Conservation (phyloP, 495 filamentous ascomycete genomes). For the Neurospora sp. region DNA sequence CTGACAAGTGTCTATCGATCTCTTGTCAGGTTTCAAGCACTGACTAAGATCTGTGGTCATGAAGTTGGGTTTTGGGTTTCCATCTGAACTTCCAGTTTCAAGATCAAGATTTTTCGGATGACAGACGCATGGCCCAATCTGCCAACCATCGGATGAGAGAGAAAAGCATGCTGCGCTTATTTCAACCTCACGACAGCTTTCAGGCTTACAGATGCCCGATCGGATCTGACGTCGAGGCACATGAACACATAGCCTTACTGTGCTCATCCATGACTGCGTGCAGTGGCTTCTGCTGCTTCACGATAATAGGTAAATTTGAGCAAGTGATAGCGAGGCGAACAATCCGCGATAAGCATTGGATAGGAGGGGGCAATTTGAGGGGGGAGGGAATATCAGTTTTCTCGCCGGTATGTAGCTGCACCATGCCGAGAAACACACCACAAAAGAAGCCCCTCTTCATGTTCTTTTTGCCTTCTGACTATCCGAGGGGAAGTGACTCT, state of each 20-base stretch:
- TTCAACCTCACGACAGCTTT: not conserved
- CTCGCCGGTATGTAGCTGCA: not conserved
- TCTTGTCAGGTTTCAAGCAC: not conserved
- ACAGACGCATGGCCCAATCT: not conserved
- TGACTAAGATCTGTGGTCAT: not conserved
- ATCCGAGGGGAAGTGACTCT: not conserved
- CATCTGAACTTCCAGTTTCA: not conserved
- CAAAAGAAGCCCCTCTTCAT: not conserved
- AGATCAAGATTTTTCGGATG: not conserved
- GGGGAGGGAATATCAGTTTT: not conserved
- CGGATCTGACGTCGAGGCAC: not conserved
- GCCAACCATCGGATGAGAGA: not conserved
- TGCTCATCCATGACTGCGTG: not conserved
- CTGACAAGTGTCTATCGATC: not conserved
- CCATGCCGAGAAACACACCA: not conserved
- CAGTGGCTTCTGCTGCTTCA: not conserved
- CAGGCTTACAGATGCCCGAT: not conserved
- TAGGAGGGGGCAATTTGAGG: not conserved
- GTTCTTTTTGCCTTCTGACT: not conserved
- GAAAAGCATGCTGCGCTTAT: not conserved
- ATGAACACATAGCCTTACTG: not conserved
- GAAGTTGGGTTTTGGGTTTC: not conserved
- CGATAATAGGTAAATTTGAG: not conserved
- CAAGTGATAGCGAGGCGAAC: not conserved
- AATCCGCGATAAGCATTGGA: not conserved